These are phyloP conservation scores for Suhomyces canberraensis DNA, from an alignment of 805 yeast species.

Conservation along the genomic window DNA sequence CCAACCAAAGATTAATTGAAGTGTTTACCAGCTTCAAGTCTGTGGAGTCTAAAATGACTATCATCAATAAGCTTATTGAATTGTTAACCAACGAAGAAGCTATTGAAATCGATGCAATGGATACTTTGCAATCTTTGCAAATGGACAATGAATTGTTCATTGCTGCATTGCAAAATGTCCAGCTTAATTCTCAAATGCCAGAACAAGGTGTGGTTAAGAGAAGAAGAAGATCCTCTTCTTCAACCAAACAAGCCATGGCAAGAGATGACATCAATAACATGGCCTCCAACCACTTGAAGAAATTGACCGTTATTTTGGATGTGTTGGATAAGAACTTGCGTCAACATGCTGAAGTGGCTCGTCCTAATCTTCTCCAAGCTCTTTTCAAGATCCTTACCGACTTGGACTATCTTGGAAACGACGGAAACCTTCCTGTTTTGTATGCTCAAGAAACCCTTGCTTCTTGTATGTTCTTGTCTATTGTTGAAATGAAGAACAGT, in stretches of 20 bases:
- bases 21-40: conserved; percentile 55
- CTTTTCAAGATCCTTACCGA: conserved; percentile 66
- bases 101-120: conserved; percentile 36
- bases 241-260: conserved; percentile 72
- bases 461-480: conserved; percentile 72
- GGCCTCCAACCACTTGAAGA: conserved; percentile 76
- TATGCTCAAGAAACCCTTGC: conserved; percentile 91
- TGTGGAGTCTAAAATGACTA: conserved; percentile 50
- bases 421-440: conserved; percentile 85
- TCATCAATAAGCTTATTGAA: conserved; percentile 48
- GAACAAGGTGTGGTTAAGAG: conserved; percentile 63
- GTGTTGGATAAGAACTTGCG: conserved; percentile 57
- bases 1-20: conserved; percentile 49
- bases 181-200: conserved; percentile 47
- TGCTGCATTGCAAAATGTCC: conserved; percentile 55
- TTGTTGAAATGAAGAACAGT: conserved; percentile 48
- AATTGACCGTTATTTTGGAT: conserved; percentile 76
- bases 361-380: conserved; percentile 47
- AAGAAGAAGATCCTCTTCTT: conserved; percentile 75
- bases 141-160: conserved; percentile 57
- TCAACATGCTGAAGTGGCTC: conserved; percentile 24
- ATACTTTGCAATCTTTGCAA: conserved; percentile 50
- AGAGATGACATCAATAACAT: conserved; percentile 65
- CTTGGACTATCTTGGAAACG: conserved; percentile 80
- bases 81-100: conserved; percentile 50